Conservation (phyloP, 2,329 filamentous ascomycete species). For the Trichoderma cornu-damae region DNA sequence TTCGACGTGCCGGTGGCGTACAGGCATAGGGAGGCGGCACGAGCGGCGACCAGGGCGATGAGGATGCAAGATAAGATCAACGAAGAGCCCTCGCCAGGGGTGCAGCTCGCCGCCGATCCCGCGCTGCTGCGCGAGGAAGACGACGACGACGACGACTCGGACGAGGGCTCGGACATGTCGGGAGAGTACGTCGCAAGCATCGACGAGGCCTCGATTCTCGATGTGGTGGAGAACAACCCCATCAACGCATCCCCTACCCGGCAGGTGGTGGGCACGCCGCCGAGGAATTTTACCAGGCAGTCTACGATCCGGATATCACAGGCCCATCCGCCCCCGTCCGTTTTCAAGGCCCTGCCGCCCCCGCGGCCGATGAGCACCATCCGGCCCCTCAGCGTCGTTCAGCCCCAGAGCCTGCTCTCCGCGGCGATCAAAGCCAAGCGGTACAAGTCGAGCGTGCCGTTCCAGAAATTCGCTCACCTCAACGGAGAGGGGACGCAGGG, state of each 20-base stretch:
- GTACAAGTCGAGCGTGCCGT: constrained; percentile 62
- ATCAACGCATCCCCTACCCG: constrained; percentile 50
- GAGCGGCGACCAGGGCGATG: constrained; percentile 46
- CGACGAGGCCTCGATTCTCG: constrained; percentile 67
- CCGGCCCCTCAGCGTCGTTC: constrained; percentile 60
- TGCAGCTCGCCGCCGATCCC: constrained; percentile 43
- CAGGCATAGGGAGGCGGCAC: constrained; percentile 56
- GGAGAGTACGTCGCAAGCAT: constrained; percentile 62
- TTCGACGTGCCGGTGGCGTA: constrained; percentile 63
- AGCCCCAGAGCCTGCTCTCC: constrained; percentile 66
- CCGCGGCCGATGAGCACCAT: constrained; percentile 62
- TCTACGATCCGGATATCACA: constrained; percentile 61
- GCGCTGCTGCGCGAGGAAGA: constrained; percentile 54
- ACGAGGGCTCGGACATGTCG: constrained; percentile 57
- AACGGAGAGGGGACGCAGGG: constrained; percentile 74
- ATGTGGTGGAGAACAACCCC: constrained; percentile 56
- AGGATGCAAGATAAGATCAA: constrained; percentile 37
- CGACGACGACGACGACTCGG: constrained; percentile 55
- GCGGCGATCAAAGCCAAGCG: constrained; percentile 68
- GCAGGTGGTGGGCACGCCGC: constrained; percentile 60
- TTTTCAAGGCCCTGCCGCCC: constrained; percentile 63
- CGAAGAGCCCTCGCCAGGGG: constrained; percentile 36
- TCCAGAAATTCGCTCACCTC: constrained; percentile 70
- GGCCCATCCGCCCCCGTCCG: constrained; percentile 49
- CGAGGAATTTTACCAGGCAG: constrained; percentile 54